Conservation (phyloP, 192 early-diverging fungal species). For the Coemansia sp. region DNA sequence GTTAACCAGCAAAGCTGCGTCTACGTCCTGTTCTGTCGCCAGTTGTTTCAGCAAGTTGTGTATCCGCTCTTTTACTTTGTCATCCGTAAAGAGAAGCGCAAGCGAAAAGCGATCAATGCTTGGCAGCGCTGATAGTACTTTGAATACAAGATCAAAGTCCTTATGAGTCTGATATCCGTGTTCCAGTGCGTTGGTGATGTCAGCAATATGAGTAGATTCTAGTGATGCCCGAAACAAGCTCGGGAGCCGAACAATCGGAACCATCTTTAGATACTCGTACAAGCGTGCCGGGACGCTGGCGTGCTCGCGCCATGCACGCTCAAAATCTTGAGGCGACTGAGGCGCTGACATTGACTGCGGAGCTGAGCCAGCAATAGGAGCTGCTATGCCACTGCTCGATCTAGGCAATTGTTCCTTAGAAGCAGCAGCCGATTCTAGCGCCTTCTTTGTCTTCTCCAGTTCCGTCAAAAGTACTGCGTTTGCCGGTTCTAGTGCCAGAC, state of each 20-base stretch:
- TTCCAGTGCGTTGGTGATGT: slow-evolving; percentile 6
- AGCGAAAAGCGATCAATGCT: slow-evolving; percentile 12
- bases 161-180: not conserved
- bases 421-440: not conserved
- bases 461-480: slow-evolving; percentile 12
- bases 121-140: slow-evolving; percentile 2
- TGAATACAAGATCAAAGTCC: slow-evolving; percentile 5
- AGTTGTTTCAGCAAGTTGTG: not conserved
- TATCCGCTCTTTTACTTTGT: slow-evolving; percentile 5
- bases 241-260: slow-evolving; percentile 7
- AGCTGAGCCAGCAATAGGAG: not conserved
- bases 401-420: not conserved
- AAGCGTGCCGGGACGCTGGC: not conserved
- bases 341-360: slow-evolving; percentile 6
- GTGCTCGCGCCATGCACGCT: slow-evolving; percentile 21
- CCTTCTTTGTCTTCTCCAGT: slow-evolving; percentile 8
- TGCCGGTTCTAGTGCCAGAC: slow-evolving; percentile 9
- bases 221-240: slow-evolving; percentile 18
- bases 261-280: slow-evolving; percentile 14
- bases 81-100: slow-evolving; percentile 15
- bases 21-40: not conserved
- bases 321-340: slow-evolving; percentile 16
- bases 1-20: not conserved
- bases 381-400: not conserved
- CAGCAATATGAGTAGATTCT: slow-evolving; percentile 6